Evolutionary conservation across 768 basidiomycete species (phyloP), one percentile per base, ranked within the genome.

Genomic region (Tulasnella sp.): DNA sequence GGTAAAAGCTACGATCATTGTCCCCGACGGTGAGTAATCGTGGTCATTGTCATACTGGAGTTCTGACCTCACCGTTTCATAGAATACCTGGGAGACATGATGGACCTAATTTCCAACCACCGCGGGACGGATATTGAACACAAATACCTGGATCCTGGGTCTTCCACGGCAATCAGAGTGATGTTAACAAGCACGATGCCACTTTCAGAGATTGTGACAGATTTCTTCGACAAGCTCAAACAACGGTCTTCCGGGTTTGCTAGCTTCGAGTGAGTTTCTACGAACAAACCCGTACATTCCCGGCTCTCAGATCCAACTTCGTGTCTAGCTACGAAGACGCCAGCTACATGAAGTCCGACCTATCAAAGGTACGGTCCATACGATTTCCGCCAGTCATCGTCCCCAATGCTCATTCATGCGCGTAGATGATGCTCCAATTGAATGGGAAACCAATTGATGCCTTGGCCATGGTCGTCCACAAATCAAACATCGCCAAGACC

Each of bases 11-110:
- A 86, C 86, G 1, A 93, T 99, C 65, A 88, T 98, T 61, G 84
- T 91, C 19, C 96, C 96, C 2, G 84, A 94, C 75, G 86, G 88
- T 89, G 60, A 58, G 71, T 59, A 9, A 9, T n/a, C 23, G 21
- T 1, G n/a, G 23, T 6, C 32, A 9, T 21, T 50, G 6, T 34
- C n/a, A 25, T 45, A 3, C 25, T 21, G 27, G 15, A 32, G 31
- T 15, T 17, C 52, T 12, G 40, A 8, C 17, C 8, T 8, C 14
- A 4, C 31, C 12, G 31, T 31, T 6, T 41, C 15, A 27, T 62
- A 91, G 91, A 89, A 61, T 93, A 91, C 67, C 82, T 96, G 32
- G 94, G 94, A 6, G 84, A 86, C 42, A 92, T 99, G 84, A 93
- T 98, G 85, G 86, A 88, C 37, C 77, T 98, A 1, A 96, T 92